Evolutionary conservation across 2,329 filamentous ascomycete species (phyloP).

Genomic region (Calycina herbarum): DNA sequence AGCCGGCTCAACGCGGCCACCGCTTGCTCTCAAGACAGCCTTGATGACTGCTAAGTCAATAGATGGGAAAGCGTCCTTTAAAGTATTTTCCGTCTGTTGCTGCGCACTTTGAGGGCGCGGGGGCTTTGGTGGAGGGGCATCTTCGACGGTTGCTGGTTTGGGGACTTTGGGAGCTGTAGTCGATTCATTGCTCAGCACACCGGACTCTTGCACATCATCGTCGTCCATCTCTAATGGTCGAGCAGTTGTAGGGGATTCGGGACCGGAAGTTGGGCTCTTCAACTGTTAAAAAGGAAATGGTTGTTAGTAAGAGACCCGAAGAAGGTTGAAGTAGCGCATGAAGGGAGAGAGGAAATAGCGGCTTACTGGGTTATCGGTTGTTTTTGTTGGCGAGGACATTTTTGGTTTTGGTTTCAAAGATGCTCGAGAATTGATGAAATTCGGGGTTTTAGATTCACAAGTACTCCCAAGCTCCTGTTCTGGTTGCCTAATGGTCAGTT

Average conservation of each 20-base stretch:
- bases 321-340: constrained; percentile 22
- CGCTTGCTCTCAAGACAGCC: constrained; percentile 83
- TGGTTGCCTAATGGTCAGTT: not conserved
- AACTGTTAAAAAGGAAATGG: constrained; percentile 20
- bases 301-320: constrained; percentile 15
- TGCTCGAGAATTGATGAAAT: not conserved
- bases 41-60: constrained; percentile 81
- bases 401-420: not conserved
- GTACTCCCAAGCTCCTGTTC: not conserved
- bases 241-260: constrained; percentile 67
- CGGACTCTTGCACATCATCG: constrained; percentile 66
- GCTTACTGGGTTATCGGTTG: constrained; percentile 44
- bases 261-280: constrained; percentile 39
- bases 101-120: constrained; percentile 78
- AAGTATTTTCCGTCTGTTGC: constrained; percentile 81
- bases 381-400: constrained; percentile 29
- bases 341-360: constrained; percentile 24
- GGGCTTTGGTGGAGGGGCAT: constrained; percentile 71
- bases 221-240: constrained; percentile 68
- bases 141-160: constrained; percentile 46
- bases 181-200: constrained; percentile 49
- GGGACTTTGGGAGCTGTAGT: constrained; percentile 37
- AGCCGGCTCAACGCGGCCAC: constrained; percentile 84
- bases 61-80: constrained; percentile 90
- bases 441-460: not conserved